Conservation (phyloP, 352 stramenopile species). For the Saprolegnia parasitica region DNA sequence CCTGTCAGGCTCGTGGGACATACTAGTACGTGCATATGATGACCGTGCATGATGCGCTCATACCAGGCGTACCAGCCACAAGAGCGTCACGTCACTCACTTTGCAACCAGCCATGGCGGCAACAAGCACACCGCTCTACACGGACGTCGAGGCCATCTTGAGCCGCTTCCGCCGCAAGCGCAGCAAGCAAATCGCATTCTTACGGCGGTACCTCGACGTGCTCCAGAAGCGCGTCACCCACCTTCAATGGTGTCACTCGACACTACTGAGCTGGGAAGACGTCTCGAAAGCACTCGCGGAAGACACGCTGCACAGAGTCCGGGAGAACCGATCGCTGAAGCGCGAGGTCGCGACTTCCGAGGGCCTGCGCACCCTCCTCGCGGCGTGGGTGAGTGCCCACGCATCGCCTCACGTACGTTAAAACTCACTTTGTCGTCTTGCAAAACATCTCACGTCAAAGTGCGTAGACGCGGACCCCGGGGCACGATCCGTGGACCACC, state of each 20-base stretch:
- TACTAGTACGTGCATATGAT: background rate
- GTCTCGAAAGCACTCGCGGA: background rate
- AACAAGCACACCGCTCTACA: background rate
- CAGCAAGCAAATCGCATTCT: background rate
- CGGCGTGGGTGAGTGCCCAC: background rate
- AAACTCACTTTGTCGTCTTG: background rate
- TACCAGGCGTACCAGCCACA: background rate
- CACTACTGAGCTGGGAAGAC: conserved; percentile 3
- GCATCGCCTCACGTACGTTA: background rate
- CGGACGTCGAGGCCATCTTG: background rate
- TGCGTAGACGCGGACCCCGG: background rate
- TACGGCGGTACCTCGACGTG: background rate
- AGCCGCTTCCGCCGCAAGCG: background rate
- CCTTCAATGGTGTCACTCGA: background rate
- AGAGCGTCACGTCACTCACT: background rate
- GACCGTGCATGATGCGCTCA: background rate
- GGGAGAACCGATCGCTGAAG: conserved; percentile 1
- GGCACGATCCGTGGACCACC: background rate
- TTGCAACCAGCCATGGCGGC: background rate
- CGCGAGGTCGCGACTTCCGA: background rate
- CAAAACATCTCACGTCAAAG: background rate
- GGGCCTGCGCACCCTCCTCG: background rate
- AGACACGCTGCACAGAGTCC: background rate
- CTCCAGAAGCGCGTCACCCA: background rate
- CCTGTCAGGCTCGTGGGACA: background rate